Evolutionary conservation across 2,329 filamentous ascomycete species (phyloP), one percentile per base, ranked within the genome.

Genomic region (Verticillium alfalfae): DNA sequence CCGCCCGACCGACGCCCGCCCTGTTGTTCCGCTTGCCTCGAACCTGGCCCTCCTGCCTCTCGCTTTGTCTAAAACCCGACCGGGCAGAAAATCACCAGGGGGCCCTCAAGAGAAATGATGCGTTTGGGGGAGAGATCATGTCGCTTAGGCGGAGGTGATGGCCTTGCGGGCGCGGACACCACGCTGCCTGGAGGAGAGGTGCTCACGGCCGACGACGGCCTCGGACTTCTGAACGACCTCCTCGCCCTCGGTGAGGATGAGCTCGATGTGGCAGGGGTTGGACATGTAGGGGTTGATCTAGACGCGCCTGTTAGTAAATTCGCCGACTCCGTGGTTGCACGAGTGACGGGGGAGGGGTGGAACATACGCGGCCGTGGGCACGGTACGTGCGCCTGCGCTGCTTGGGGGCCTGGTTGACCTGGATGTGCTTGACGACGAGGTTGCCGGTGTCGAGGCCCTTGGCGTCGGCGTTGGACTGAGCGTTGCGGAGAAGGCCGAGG

Each of bases 221-320:
- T 88, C 85, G 66, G 88, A 88, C 90, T 99, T 99, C 84, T 93
- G 87, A 73, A 99, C 92, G 73, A 90, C 88, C 88, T 99, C 96
- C 77, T 96, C 91, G 75, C 86, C 93, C 88, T 99, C 96, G 77
- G 94, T 97, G 73, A 99, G 88, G 88, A 99, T 99, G 75, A 99
- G 86, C 87, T 99, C 96, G 81, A 99, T 97, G 90, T 99, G 95
- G 91, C 94, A 99, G 72, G 95, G 95, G 89, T 96, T 96, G 72
- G 93, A 97, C 96, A 99, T 98, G 89, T 98, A 99, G 68, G 95
- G 95, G 90, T 99, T 99, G 86, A 99, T 99, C 93, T 97, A 52
- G 60, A 52, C 34, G 13, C 45, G 45, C n/a, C 8, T 4, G 45
- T 52, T 31, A 52, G 18, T 52, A 1, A n/a, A n/a, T 26, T 34